Conservation (phyloP, 2,329 filamentous ascomycete genomes). For the Neonectria sp. region DNA sequence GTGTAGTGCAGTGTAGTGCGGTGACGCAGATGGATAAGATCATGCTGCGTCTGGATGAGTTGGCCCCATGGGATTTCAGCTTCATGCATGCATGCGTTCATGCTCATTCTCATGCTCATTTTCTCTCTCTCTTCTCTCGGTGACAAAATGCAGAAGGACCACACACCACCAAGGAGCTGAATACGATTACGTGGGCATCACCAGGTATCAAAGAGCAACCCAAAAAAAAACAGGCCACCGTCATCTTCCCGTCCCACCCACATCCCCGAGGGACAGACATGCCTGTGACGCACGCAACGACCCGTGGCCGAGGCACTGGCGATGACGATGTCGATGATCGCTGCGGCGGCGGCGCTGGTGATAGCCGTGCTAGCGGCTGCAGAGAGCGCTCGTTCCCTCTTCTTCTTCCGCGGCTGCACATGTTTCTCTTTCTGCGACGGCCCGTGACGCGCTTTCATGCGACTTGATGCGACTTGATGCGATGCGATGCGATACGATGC, state of each 20-base stretch:
- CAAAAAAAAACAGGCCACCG: slow-evolving; percentile 14
- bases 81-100: neutral
- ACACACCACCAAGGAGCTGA: neutral
- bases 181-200: slow-evolving; percentile 27
- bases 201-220: slow-evolving; percentile 2
- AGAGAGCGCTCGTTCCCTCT: no score
- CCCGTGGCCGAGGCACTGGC: neutral
- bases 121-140: neutral
- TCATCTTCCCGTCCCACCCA: slow-evolving; percentile 1
- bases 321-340: neutral
- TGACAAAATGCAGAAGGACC: neutral
- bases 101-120: no score
- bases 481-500: slow-evolving; percentile 8
- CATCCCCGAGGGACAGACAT: neutral
- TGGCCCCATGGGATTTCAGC: neutral
- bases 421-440: slow-evolving; percentile 2
- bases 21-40: neutral
- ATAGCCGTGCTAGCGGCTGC: neutral
- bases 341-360: neutral
- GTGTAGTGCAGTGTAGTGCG: no score
- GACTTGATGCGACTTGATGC: slow-evolving; percentile 1
- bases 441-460: slow-evolving; percentile 16
- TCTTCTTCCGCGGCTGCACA: slow-evolving; percentile 3
- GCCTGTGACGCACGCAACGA: neutral
- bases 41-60: no score